Evolutionary conservation across 352 stramenopile genomes (phyloP).

Genomic region (Phytopythium oedochilum): DNA sequence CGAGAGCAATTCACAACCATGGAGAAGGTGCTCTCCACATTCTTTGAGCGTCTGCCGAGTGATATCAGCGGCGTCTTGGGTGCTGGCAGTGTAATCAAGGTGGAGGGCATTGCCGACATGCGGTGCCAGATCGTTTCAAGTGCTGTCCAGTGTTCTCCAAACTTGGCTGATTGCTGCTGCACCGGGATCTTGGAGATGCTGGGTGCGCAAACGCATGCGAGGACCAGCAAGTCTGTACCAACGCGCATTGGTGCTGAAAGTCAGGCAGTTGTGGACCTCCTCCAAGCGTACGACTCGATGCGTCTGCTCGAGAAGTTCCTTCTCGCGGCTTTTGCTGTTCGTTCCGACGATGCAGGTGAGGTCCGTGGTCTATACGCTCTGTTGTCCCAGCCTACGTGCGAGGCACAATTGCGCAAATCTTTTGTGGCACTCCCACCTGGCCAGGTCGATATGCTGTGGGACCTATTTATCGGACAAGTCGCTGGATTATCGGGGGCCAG

Average conservation of each 20-base stretch:
- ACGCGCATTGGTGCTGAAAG: conserved; percentile 18
- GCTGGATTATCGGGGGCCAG: conserved; percentile 14
- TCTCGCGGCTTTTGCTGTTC: conserved; percentile 23
- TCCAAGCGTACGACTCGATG: conserved; percentile 83
- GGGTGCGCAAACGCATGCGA: conserved; percentile 17
- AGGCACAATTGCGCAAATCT: conserved; percentile 49
- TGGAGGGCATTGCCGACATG: conserved; percentile 10
- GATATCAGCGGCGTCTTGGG: conserved; percentile 3
- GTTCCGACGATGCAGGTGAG: conserved; percentile 4
- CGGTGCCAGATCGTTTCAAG: conserved; percentile 50
- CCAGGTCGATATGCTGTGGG: conserved; percentile 79
- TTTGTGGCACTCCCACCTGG: conserved; percentile 70
- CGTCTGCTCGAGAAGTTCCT: conserved; percentile 70
- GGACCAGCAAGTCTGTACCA: not conserved
- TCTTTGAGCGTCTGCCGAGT: conserved; percentile 20
- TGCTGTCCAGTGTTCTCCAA: conserved; percentile 68
- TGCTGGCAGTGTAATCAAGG: conserved; percentile 13
- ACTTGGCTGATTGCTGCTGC: conserved; percentile 65
- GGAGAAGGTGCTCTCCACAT: conserved; percentile 63
- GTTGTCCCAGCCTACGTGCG: conserved; percentile 35
- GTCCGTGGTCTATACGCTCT: conserved; percentile 43
- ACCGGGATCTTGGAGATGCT: conserved; percentile 60
- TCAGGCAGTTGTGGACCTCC: conserved; percentile 42
- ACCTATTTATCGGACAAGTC: conserved; percentile 43
- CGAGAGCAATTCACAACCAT: conserved; percentile 78